phyloP scores from a whole-genome alignment of 805 yeast species.

The Metschnikowia similis region DNA sequence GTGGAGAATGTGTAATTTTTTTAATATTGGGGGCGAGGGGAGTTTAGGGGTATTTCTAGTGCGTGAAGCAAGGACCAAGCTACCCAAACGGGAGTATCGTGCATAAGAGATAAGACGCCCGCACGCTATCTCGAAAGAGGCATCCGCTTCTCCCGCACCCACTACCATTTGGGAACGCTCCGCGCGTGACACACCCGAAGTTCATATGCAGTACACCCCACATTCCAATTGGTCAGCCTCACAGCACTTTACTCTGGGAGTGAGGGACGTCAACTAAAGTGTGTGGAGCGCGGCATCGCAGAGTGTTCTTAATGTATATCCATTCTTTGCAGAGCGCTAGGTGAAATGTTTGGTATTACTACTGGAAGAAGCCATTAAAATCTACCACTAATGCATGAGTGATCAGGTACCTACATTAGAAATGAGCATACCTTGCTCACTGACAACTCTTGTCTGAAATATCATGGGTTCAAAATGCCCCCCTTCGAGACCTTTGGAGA shows the following conservation, averaged over 20 bases:
- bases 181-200: background rate
- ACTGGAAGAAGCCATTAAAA: background rate
- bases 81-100: constrained; percentile 1
- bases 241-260: background rate
- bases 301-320: background rate
- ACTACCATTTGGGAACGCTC: background rate
- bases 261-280: background rate
- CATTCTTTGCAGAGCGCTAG: too few relatives aligned
- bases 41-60: constrained; percentile 1
- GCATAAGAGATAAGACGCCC: constrained; percentile 1
- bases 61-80: constrained; percentile 1
- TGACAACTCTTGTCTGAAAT: background rate
- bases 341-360: background rate
- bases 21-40: background rate
- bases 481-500: background rate
- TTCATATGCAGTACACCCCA: background rate
- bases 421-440: background rate
- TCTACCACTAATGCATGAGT: too few relatives aligned
- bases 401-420: too few relatives aligned
- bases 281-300: too few relatives aligned
- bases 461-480: background rate
- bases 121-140: background rate
- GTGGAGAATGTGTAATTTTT: background rate
- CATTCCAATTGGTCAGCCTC: background rate
- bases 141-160: background rate